Percentiles rank a stretch among this genome's conserved stretches.
Conservation (phyloP, 768 basidiomycete species). For the Podaxis sp. region DNA sequence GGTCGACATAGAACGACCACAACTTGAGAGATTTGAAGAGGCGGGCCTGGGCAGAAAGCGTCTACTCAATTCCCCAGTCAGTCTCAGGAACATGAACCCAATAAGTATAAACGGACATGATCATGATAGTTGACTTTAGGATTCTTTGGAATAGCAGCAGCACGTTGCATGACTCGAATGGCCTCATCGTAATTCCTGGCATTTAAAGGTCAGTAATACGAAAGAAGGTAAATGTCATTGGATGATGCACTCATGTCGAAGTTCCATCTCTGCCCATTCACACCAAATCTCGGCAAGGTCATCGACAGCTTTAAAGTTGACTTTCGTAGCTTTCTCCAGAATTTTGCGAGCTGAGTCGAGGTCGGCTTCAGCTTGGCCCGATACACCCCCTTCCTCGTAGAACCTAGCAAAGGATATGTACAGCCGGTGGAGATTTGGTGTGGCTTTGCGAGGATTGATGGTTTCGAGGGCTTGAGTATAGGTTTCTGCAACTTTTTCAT, state of each 20-base stretch:
- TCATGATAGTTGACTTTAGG: slow-evolving; percentile 92
- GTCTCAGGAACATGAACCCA: background rate
- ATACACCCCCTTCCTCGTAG: slow-evolving; percentile 92
- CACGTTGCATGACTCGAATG: slow-evolving; percentile 95
- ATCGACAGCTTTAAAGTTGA: slow-evolving; percentile 94
- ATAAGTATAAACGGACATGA: slow-evolving; percentile 56
- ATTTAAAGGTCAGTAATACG: background rate
- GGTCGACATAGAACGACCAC: slow-evolving; percentile 98
- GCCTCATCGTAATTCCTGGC: slow-evolving; percentile 96
- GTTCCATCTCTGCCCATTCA: slow-evolving; percentile 98
- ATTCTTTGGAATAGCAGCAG: slow-evolving; percentile 87
- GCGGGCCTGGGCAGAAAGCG: slow-evolving; percentile 81
- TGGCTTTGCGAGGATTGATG: slow-evolving; percentile 84
- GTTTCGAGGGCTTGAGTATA: slow-evolving; percentile 90
- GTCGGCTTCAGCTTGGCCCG: slow-evolving; percentile 77
- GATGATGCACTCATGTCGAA: slow-evolving; percentile 83
- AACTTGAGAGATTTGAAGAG: slow-evolving; percentile 98
- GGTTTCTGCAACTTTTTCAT: slow-evolving; percentile 93
- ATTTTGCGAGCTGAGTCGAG: slow-evolving; percentile 88
- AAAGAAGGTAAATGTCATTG: slow-evolving; percentile 1
- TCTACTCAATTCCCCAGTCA: slow-evolving; percentile 38
- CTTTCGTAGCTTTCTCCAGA: slow-evolving; percentile 87
- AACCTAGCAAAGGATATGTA: slow-evolving; percentile 97
- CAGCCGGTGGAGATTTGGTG: slow-evolving; percentile 84
- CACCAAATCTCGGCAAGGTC: slow-evolving; percentile 99